Evolutionary conservation across 768 basidiomycete genomes (phyloP).

Genomic region (Lentinula sp.): DNA sequence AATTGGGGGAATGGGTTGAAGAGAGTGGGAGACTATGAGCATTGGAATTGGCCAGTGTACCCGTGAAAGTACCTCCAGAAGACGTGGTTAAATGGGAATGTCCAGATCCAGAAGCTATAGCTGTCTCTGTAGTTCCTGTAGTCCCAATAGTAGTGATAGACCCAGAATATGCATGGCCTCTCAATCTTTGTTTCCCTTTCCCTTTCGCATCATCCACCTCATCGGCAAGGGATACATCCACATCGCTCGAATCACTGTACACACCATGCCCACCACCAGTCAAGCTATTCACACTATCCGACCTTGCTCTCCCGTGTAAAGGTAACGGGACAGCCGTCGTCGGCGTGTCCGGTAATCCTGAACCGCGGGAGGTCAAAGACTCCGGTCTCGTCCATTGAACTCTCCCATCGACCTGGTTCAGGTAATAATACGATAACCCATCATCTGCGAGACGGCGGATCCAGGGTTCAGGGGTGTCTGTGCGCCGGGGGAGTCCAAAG

Average conservation of each 20-base stretch:
- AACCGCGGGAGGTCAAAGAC: constrained; percentile 26
- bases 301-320: too few species aligned
- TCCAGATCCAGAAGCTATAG: too few species aligned
- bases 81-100: constrained; percentile 5
- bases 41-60: background rate
- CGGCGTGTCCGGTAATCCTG: background rate
- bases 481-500: constrained; percentile 54
- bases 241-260: too few species aligned
- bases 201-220: too few species aligned
- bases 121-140: too few species aligned
- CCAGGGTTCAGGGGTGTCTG: constrained; percentile 79
- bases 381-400: constrained; percentile 58
- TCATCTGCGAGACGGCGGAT: constrained; percentile 74
- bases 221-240: too few species aligned
- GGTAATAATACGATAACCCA: constrained; percentile 73
- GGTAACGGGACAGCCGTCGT: background rate
- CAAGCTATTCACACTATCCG: background rate
- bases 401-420: constrained; percentile 64
- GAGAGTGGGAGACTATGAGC: background rate
- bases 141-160: too few species aligned
- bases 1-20: too few species aligned
- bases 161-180: too few species aligned
- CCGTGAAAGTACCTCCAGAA: too few species aligned
- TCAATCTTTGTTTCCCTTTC: too few species aligned
- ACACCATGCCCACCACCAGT: background rate